A percentile compares a stretch with the other conserved stretches of the same genome.
phyloP scores from a whole-genome alignment of 1,139 yeast genomes.

The Debaryomycetaceae sp. region DNA sequence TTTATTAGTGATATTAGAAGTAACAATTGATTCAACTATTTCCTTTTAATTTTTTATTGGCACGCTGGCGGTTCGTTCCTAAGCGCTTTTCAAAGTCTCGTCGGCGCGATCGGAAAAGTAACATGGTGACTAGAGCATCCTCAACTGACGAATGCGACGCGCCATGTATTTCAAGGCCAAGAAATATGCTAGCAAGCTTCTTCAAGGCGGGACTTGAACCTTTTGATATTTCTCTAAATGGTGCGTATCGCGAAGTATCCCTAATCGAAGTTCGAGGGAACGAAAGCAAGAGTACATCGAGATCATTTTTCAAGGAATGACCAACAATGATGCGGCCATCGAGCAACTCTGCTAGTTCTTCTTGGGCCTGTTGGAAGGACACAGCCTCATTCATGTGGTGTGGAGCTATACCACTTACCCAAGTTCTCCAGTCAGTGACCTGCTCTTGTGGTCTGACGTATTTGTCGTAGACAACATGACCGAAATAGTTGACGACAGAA shows the following conservation, averaged over 20 bases:
- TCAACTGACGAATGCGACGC: slow-evolving; percentile 82
- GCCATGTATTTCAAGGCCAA: slow-evolving; percentile 55
- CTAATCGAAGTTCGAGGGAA: slow-evolving; percentile 58
- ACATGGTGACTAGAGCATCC: slow-evolving; percentile 85
- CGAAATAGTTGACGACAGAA: slow-evolving; percentile 75
- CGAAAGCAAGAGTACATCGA: slow-evolving; percentile 52
- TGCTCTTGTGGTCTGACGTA: slow-evolving; percentile 65
- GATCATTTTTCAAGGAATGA: slow-evolving; percentile 75
- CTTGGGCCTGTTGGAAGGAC: slow-evolving; percentile 55
- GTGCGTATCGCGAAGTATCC: slow-evolving; percentile 61
- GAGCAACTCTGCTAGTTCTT: slow-evolving; percentile 38
- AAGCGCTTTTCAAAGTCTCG: slow-evolving; percentile 43
- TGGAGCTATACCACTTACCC: slow-evolving; percentile 85
- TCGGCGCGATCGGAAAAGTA: slow-evolving; percentile 52
- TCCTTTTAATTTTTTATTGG: slow-evolving; percentile 2
- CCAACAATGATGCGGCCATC: slow-evolving; percentile 59
- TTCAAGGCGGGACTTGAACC: slow-evolving; percentile 71
- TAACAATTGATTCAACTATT: background rate
- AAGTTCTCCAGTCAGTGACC: slow-evolving; percentile 87
- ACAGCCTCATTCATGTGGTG: slow-evolving; percentile 58
- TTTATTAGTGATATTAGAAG: no score
- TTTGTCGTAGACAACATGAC: slow-evolving; percentile 57
- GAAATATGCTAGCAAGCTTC: slow-evolving; percentile 45
- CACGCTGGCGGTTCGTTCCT: slow-evolving; percentile 2
- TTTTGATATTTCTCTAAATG: slow-evolving; percentile 46